Evolutionary conservation across 108 stramenopile species (phyloP), one percentile per base, ranked within the genome.

Genomic region (Skeletonema marinoi): DNA sequence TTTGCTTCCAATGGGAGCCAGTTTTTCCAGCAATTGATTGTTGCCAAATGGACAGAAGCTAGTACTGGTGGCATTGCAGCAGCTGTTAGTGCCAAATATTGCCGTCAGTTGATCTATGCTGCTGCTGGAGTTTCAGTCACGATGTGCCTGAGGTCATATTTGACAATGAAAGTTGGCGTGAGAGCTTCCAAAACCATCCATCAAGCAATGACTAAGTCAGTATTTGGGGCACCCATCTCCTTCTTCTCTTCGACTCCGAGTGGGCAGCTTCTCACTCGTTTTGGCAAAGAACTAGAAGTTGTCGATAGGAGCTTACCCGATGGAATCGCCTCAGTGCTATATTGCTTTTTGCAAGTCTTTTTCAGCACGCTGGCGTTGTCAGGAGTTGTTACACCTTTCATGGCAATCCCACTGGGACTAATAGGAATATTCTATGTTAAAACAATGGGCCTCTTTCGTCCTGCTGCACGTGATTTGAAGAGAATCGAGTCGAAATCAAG

Each of bases 221-320:
- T 99, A 14, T 91, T 98, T 63, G 66, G 77, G 1, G 98, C 98
- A 4, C 97, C 97, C 4, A 83, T 97, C 76, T 77, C 91, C 8
- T 98, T 97, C 78, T 98, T 97, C 73, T 97, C 97, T 66, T 66
- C 92, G 12, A 98, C 96, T 14, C 97, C 97, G 29, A 85, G 90
- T 16, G 98, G 98, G 3, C 93, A 97, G 70, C 78, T 98, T 9
- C 72, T 96, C 32, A 89, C 90, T 21, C 87, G 96, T n/a, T 97
- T 97, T 85, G 91, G 92, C 4, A 94, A 91, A 70, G 97, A 97
- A 64, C 63, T 95, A 13, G 92, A 90, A 46, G 88, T 86, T 31
- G 80, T 95, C 6, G 93, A 95, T 77, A 78, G 90, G 6, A 81
- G 77, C 10, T 54, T 96, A 0, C 92, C 92, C 0, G 93, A 93